Evolutionary conservation across 306 rosid genomes (phyloP).

Genomic region (Gastrolobium bilobum): DNA sequence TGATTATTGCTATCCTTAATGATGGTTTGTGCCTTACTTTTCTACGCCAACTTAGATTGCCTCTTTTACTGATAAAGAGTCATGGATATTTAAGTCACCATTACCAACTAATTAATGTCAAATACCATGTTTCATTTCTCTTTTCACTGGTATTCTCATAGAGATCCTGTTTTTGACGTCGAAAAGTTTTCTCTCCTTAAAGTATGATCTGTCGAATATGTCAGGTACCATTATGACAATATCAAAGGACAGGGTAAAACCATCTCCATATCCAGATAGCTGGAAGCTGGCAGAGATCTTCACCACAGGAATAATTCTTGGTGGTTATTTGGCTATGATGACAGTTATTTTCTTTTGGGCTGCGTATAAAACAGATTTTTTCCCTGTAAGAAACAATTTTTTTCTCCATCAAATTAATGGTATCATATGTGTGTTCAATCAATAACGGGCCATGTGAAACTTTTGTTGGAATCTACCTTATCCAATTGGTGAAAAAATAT

Average conservation of each 20-base stretch:
- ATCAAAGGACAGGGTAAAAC: slow-evolving; percentile 90
- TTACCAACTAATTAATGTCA: background rate
- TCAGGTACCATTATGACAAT: slow-evolving; percentile 92
- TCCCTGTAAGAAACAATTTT: slow-evolving; percentile 63
- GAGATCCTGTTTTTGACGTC: background rate
- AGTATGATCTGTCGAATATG: slow-evolving; percentile 25
- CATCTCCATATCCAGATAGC: slow-evolving; percentile 90
- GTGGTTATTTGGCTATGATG: slow-evolving; percentile 90
- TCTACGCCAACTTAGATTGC: background rate
- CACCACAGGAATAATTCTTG: slow-evolving; percentile 80
- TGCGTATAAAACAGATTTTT: slow-evolving; percentile 76
- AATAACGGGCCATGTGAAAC: slow-evolving; percentile 3
- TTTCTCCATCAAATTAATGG: background rate
- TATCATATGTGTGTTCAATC: slow-evolving; percentile 5
- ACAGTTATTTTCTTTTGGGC: slow-evolving; percentile 95
- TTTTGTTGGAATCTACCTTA: background rate
- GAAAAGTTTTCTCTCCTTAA: background rate
- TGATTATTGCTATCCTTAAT: slow-evolving; percentile 87
- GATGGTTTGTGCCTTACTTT: slow-evolving; percentile 64
- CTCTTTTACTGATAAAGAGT: background rate
- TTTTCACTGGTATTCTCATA: background rate
- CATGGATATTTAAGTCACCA: background rate
- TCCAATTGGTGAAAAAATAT: slow-evolving; percentile 5
- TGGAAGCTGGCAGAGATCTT: slow-evolving; percentile 92
- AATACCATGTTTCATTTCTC: background rate